Evolutionary conservation across 805 yeast species (phyloP), one percentile per base, ranked within the genome.

Genomic region (Cyberlindnera lachancei): DNA sequence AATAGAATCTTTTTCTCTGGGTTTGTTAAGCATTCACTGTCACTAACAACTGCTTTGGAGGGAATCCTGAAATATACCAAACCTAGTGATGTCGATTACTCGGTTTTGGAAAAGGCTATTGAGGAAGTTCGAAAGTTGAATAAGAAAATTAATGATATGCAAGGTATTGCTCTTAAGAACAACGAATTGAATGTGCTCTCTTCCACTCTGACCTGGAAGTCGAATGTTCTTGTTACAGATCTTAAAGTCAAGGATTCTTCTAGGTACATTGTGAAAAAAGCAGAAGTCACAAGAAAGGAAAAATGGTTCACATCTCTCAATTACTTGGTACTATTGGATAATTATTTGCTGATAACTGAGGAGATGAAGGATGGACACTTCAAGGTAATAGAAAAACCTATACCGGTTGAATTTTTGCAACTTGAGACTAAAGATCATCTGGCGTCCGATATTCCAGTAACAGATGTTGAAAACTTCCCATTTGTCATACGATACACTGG

Each of bases 271-370:
- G 52, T 79, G 27, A 63, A 62, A 41, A 59, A 78, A 9, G 92
- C 87, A 0, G 69, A 66, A 17, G 67, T 81, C 13, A 45, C 61
- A 3, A 64, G 79, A 34, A 74, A 78, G 37, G 92, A 80, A 30
- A 59, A 75, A 45, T 72, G 76, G 61, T 59, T 76, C 19, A 79
- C 77, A 24, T 65, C 81, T 24, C 58, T 63, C 7, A 60, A 67
- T 1, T 56, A 63, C 2, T 45, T 81, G 16, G 71, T 83, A 14
- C 56, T 85, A 18, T 56, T 85, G 32, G 94, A 85, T 49, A 82
- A 85, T 46, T 82, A 66, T 44, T 55, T 85, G 27, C 48, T 85
- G 20, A 67, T 85, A 1, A 77, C 84, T 1, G 79, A 84, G 25
- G 65, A 64, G 29, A 53, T 69, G 3, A 61, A 62, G 7, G 69